A percentile compares a stretch with the other conserved stretches of the same genome.
Evolutionary conservation across 2,329 filamentous ascomycete species (phyloP).

Genomic region (Aspergillus sp.): DNA sequence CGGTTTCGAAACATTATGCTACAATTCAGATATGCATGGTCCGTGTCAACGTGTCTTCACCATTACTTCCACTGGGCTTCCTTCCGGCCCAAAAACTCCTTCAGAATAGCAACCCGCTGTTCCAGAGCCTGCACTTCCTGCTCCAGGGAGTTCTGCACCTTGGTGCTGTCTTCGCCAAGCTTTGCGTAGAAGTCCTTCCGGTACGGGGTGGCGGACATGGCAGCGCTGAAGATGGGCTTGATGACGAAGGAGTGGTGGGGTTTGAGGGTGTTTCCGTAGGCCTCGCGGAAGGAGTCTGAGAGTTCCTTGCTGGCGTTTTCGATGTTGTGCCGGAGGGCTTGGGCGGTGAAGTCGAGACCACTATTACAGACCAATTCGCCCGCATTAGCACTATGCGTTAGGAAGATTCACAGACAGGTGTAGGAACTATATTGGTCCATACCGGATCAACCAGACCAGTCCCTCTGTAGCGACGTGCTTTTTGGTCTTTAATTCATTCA

Average conservation of each 20-base stretch:
- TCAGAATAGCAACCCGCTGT: conserved; percentile 68
- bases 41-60: not conserved
- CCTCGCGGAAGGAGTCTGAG: conserved; percentile 71
- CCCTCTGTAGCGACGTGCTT: conserved; percentile 85
- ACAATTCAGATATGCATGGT: not conserved
- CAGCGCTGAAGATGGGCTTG: conserved; percentile 85
- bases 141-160: conserved; percentile 57
- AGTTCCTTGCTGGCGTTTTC: conserved; percentile 64
- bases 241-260: conserved; percentile 81
- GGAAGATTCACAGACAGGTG: too few species aligned
- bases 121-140: conserved; percentile 70
- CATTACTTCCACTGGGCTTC: conserved; percentile 37
- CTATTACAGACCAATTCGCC: conserved; percentile 39
- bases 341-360: conserved; percentile 86
- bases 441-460: conserved; percentile 84
- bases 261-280: conserved; percentile 82
- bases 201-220: conserved; percentile 90
- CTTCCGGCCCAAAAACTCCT: conserved; percentile 51
- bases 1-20: not conserved
- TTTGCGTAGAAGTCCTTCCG: conserved; percentile 88
- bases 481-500: conserved; percentile 82
- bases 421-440: not conserved
- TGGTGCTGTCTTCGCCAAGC: conserved; percentile 48
- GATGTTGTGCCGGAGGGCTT: conserved; percentile 72
- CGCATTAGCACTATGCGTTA: not conserved